A percentile compares a stretch with the other conserved stretches of the same genome.
Conservation (phyloP, 2,329 filamentous ascomycete species). For the Aspergillus pseudonomiae region DNA sequence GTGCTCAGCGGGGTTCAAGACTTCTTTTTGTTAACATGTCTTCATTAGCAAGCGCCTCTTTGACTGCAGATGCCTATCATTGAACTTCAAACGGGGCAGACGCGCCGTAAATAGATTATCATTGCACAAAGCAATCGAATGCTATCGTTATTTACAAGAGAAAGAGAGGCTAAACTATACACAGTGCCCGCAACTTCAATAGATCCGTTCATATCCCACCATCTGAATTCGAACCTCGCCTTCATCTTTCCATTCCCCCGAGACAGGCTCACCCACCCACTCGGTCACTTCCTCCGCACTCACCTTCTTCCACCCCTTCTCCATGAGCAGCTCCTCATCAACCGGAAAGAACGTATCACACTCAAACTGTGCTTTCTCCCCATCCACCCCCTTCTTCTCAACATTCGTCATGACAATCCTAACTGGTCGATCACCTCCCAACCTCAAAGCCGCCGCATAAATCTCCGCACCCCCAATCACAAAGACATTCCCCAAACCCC, state of each 20-base stretch:
- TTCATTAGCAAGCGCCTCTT: conserved; percentile 1
- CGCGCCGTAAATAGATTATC: background rate
- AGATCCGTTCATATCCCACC: conserved; percentile 46
- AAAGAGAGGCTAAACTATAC: background rate
- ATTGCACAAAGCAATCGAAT: background rate
- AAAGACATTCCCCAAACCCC: conserved; percentile 64
- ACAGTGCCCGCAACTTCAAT: conserved; percentile 6
- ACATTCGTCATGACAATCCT: conserved; percentile 48
- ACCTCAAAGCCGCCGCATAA: conserved; percentile 69
- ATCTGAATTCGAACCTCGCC: conserved; percentile 55
- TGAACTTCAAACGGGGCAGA: background rate
- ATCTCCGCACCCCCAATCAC: conserved; percentile 90
- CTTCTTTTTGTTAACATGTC: background rate
- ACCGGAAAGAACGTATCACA: conserved; percentile 54
- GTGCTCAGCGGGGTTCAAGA: background rate
- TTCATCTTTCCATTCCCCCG: conserved; percentile 49
- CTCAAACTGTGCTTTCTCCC: conserved; percentile 37
- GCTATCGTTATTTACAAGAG: background rate
- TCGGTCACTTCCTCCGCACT: conserved; percentile 37
- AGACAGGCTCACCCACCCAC: conserved; percentile 48
- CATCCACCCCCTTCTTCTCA: conserved; percentile 26
- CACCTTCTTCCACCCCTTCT: conserved; percentile 37
- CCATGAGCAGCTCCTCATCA: conserved; percentile 33
- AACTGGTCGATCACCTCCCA: conserved; percentile 24
- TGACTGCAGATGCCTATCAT: background rate